Conservation (phyloP, 371 early-diverging fungal species). For the Mortierella sp. region DNA sequence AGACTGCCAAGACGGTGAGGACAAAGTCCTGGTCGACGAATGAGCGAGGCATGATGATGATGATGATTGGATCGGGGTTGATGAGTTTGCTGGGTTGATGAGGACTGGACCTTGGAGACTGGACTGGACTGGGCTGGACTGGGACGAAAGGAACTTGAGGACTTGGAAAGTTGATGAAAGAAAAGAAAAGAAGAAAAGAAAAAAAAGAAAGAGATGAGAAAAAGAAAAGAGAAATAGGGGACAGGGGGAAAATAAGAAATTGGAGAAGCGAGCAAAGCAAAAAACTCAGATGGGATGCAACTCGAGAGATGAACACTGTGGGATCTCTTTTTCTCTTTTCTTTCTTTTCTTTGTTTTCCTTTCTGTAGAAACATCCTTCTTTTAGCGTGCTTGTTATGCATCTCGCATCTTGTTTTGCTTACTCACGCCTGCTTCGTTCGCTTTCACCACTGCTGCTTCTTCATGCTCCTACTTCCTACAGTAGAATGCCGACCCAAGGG, state of each 20-base stretch:
- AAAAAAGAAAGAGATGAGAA: neutral
- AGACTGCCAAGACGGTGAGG: conserved; percentile 44
- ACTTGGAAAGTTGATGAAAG: conserved; percentile 2
- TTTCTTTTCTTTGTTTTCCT: neutral
- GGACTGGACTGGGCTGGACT: neutral
- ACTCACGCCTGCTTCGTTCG: neutral
- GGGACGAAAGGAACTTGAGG: neutral
- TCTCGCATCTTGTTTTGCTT: no score
- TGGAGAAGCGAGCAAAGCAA: neutral
- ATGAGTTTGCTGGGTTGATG: neutral
- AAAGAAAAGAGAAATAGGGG: neutral
- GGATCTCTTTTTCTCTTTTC: neutral
- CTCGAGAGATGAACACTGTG: conserved; percentile 1
- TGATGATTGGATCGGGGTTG: neutral
- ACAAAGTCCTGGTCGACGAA: conserved; percentile 51
- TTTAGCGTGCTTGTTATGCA: neutral
- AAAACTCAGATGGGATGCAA: neutral
- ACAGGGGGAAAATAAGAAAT: conserved; percentile 8
- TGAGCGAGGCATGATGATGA: conserved; percentile 47
- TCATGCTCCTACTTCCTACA: neutral
- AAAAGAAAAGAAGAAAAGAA: neutral
- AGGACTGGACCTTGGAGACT: neutral
- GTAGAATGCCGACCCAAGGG: no score
- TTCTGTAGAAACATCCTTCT: neutral
- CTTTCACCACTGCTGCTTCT: neutral